Evolutionary conservation across 2,329 filamentous ascomycete genomes (phyloP).

Genomic region (Sphaerulina musiva): DNA sequence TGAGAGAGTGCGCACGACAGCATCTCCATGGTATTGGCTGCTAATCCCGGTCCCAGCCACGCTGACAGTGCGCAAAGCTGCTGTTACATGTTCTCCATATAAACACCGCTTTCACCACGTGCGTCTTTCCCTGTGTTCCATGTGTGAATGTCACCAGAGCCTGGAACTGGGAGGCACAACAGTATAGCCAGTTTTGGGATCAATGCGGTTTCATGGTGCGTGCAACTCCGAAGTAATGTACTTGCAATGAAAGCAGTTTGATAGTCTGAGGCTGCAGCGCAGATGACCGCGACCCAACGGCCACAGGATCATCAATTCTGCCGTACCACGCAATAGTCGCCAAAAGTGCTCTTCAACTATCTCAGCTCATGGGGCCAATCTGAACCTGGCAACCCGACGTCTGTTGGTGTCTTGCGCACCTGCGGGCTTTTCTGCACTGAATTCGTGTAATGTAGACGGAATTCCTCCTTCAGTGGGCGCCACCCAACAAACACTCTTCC

Average conservation of each 20-base stretch:
- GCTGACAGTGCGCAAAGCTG: background rate
- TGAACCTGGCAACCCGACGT: no score
- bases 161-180: background rate
- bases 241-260: no score
- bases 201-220: background rate
- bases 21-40: background rate
- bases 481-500: no score
- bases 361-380: no score
- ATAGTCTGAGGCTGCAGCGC: no score
- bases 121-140: background rate
- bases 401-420: no score
- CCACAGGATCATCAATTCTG: background rate
- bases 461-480: no score
- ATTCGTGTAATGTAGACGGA: no score
- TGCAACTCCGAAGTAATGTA: no score
- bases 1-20: background rate
- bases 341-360: background rate
- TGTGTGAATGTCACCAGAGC: background rate
- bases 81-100: background rate
- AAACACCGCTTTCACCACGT: background rate
- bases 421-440: no score
- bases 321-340: background rate
- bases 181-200: background rate
- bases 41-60: background rate
- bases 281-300: no score